phyloP scores from a whole-genome alignment of 139 green algal species.

The Yamagishiella unicocca region DNA sequence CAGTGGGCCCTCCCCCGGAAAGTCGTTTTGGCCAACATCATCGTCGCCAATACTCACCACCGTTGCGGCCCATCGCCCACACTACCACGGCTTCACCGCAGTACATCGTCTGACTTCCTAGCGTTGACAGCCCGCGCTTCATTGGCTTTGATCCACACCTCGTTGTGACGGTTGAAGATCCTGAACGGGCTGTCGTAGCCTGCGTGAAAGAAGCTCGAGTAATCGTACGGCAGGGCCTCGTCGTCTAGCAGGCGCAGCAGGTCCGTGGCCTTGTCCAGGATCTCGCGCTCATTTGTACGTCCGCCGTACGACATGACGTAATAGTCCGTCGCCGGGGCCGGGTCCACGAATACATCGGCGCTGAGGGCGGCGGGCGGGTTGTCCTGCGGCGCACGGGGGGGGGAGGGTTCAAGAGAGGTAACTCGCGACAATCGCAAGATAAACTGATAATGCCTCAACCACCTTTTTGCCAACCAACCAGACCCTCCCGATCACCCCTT shows the following conservation, averaged over 20 bases:
- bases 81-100: too few relatives aligned
- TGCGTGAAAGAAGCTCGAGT: slow-evolving; percentile 53
- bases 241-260: background rate
- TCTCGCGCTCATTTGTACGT: slow-evolving; percentile 26
- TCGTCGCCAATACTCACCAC: too few relatives aligned
- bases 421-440: too few relatives aligned
- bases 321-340: slow-evolving; percentile 38
- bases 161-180: slow-evolving; percentile 65
- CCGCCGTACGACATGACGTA: slow-evolving; percentile 73
- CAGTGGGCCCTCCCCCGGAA: too few relatives aligned
- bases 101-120: too few relatives aligned
- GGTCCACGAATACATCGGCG: slow-evolving; percentile 63
- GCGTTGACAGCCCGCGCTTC: background rate
- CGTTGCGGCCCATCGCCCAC: too few relatives aligned
- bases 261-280: slow-evolving; percentile 24
- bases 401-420: too few relatives aligned
- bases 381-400: slow-evolving; percentile 46
- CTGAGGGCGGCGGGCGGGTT: slow-evolving; percentile 66
- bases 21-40: too few relatives aligned
- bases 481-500: too few relatives aligned
- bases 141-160: slow-evolving; percentile 55
- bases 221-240: slow-evolving; percentile 25
- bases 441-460: too few relatives aligned
- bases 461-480: too few relatives aligned
- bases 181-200: slow-evolving; percentile 71